Evolutionary conservation across 306 rosid genomes (phyloP).

Genomic region (Quercus agrifolia): DNA sequence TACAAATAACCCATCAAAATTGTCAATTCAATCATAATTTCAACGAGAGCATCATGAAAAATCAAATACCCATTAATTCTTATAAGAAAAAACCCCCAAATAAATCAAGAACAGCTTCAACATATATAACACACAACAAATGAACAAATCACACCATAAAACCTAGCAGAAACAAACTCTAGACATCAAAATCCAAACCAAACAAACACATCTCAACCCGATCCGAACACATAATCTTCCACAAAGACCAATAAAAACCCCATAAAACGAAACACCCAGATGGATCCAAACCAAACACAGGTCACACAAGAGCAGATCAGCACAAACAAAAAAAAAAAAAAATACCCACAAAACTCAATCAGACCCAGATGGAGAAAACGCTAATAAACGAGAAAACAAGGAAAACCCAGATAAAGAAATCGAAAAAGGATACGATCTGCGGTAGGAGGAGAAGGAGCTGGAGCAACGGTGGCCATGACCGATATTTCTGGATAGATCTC

Average conservation of each 20-base stretch:
- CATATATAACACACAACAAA: not conserved
- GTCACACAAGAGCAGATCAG: slow-evolving; percentile 16
- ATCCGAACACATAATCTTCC: slow-evolving; percentile 13
- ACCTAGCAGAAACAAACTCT: not conserved
- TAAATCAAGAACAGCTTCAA: not conserved
- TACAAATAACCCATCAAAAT: not conserved
- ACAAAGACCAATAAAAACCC: not conserved
- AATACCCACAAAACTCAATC: not conserved
- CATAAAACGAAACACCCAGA: not conserved
- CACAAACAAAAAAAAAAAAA: not conserved
- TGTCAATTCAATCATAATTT: slow-evolving; percentile 4
- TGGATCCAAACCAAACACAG: slow-evolving; percentile 24
- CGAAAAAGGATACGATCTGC: slow-evolving; percentile 85
- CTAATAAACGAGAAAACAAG: not conserved
- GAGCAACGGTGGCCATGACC: slow-evolving; percentile 80
- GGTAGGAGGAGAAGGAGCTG: slow-evolving; percentile 26
- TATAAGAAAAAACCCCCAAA: not conserved
- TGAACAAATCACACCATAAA: not conserved
- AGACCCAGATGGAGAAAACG: slow-evolving; percentile 25
- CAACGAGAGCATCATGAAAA: not conserved
- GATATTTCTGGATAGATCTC: slow-evolving; percentile 31
- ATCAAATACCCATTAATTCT: not conserved
- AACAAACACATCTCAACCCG: slow-evolving; percentile 3
- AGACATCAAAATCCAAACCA: not conserved
- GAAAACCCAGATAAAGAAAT: not conserved